Percentiles rank a stretch among this genome's conserved stretches.
Conservation (phyloP, 2,329 filamentous ascomycete genomes). For the Bipolaris gigantea region DNA sequence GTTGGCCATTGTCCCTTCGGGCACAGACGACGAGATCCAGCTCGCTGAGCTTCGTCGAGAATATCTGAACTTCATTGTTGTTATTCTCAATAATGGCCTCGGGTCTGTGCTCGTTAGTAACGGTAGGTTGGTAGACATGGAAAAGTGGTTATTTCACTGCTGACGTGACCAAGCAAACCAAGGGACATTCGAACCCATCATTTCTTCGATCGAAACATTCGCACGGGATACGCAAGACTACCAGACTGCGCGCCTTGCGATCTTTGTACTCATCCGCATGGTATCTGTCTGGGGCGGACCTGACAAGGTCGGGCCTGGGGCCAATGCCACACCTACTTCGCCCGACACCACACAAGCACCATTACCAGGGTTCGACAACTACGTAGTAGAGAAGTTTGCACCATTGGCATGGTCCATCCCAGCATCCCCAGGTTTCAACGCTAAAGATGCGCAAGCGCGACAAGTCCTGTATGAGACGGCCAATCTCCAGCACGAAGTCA, state of each 20-base stretch:
- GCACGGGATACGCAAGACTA: slow-evolving; percentile 74
- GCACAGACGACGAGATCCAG: slow-evolving; percentile 96
- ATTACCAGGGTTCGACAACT: slow-evolving; percentile 86
- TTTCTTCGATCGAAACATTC: slow-evolving; percentile 81
- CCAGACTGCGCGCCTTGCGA: slow-evolving; percentile 71
- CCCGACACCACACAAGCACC: slow-evolving; percentile 56
- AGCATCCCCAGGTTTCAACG: slow-evolving; percentile 75
- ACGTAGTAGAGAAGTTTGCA: slow-evolving; percentile 88
- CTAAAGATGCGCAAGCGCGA: slow-evolving; percentile 84
- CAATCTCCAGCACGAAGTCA: slow-evolving; percentile 82
- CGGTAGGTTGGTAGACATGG: slow-evolving; percentile 44
- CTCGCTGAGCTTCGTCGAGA: slow-evolving; percentile 87
- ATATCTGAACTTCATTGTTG: slow-evolving; percentile 90
- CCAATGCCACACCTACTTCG: slow-evolving; percentile 39
- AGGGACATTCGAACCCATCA: slow-evolving; percentile 82
- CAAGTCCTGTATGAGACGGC: slow-evolving; percentile 89
- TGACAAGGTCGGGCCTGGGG: slow-evolving; percentile 55
- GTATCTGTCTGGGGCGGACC: slow-evolving; percentile 87
- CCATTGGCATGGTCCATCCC: slow-evolving; percentile 88
- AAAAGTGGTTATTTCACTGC: background rate
- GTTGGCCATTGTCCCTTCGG: slow-evolving; percentile 78
- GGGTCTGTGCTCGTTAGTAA: slow-evolving; percentile 86
- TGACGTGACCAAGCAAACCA: slow-evolving; percentile 66
- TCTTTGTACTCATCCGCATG: slow-evolving; percentile 81
- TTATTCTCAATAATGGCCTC: slow-evolving; percentile 88